Evolutionary conservation across 148 eudicot species (phyloP).

Genomic region (Bassia scoparia): DNA sequence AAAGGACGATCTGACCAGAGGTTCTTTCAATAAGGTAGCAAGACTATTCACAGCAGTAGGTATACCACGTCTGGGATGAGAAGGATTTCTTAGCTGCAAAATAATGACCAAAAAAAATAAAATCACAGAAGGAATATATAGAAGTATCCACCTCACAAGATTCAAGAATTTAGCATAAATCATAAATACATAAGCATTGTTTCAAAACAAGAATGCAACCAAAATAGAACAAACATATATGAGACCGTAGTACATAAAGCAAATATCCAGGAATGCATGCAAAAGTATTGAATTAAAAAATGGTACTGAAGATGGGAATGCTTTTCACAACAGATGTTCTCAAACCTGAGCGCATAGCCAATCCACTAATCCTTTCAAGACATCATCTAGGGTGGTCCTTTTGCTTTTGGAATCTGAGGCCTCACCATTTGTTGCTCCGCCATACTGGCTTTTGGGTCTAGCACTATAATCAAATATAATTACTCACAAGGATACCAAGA

Average conservation of each 20-base stretch:
- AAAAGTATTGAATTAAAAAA: too few relatives aligned
- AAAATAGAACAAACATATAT: too few relatives aligned
- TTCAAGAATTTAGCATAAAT: neutral
- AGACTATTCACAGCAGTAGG: constrained; percentile 77
- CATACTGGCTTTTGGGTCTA: constrained; percentile 56
- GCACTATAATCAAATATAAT: constrained; percentile 43
- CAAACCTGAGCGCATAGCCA: constrained; percentile 92
- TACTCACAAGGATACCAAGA: neutral
- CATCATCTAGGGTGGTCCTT: constrained; percentile 57
- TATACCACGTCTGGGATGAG: constrained; percentile 71
- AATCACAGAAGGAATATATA: neutral
- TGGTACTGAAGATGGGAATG: too few relatives aligned
- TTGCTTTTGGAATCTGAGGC: constrained; percentile 66
- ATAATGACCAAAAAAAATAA: neutral
- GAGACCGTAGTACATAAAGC: neutral
- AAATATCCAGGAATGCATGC: neutral
- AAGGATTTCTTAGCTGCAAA: constrained; percentile 84
- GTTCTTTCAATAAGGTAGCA: constrained; percentile 78
- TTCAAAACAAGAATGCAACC: neutral
- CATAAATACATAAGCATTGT: neutral
- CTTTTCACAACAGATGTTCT: constrained; percentile 6
- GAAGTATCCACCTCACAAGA: neutral
- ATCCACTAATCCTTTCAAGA: constrained; percentile 75
- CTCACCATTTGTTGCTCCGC: constrained; percentile 53
- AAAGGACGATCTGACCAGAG: constrained; percentile 78